Base-by-base conservation (phyloP, 129 eudicot species). In the Chrysanthemum makinoi region DNA sequence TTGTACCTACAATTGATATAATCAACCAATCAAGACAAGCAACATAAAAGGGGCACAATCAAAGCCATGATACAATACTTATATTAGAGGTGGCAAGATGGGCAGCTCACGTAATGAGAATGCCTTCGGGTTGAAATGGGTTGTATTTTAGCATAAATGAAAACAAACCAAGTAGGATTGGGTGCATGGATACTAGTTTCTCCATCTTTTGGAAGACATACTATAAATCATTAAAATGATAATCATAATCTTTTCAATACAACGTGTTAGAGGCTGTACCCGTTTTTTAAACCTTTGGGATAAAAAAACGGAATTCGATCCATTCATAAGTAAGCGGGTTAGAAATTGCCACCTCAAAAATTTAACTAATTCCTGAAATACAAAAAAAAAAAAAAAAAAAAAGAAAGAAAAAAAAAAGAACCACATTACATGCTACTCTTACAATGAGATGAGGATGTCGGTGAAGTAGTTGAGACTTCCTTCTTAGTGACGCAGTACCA, bases 401-500 rank as follows among this genome's bases (percentile, higher is more conserved):
- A 39, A 39, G 6, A 39, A 5, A 1, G 6, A 39, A 39, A 39
- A 39, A 5, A 6, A 35, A 6, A 58, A 22, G 15, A 43, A 47
- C 11, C 30, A 63, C 13, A 49, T 35, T 26, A 19, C 49, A 72
- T 8, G 70, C 47, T 33, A 19, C 5, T 73, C 88, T 83, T 71
- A 89, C 98, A 28, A 76, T 66, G 19, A 94, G 95, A 65, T 92
- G 84, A 43, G 98, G 97, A 79, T 94, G 86, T 82, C 90, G 80
- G 48, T 94, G 89, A 39, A 89, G 96, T 65, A 94, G 55, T 72
- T 94, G 98, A 1, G 98, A 94, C 74, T 94, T 94, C 69, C 98
- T 84, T 80, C 98, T 81, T 30, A 94, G 80, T 49, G 98, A 94
- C 62, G 98, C 97, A 50, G 98, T 90, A 22, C 98, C 98, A 59